Percentiles rank a stretch among this genome's conserved stretches.
Evolutionary conservation across 345 rosid genomes (phyloP).

Genomic region (Crucihimalaya himalaica): DNA sequence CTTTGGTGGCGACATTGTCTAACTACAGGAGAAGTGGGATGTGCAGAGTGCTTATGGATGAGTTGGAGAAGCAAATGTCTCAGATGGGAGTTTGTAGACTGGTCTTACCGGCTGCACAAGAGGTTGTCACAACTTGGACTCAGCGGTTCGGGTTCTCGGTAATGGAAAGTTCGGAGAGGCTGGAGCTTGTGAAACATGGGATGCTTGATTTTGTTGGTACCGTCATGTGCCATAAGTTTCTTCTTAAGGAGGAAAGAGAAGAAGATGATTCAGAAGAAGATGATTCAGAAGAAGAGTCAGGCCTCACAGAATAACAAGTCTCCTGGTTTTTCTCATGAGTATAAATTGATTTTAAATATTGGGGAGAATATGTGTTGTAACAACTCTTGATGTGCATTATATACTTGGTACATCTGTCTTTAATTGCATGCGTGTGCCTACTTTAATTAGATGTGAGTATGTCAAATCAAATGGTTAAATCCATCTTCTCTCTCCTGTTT

Average conservation of each 20-base stretch:
- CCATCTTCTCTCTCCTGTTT: not conserved
- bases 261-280: slow-evolving; percentile 18
- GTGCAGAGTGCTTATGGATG: slow-evolving; percentile 60
- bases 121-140: slow-evolving; percentile 47
- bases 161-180: slow-evolving; percentile 35
- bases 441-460: not conserved
- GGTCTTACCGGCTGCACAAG: slow-evolving; percentile 46
- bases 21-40: slow-evolving; percentile 56
- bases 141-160: slow-evolving; percentile 48
- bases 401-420: not conserved
- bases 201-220: slow-evolving; percentile 48
- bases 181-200: slow-evolving; percentile 27
- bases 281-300: slow-evolving; percentile 26
- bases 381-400: slow-evolving; percentile 6
- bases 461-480: slow-evolving; percentile 2
- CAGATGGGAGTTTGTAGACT: slow-evolving; percentile 48
- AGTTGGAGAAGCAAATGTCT: slow-evolving; percentile 60
- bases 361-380: not conserved
- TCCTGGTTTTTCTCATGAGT: not conserved
- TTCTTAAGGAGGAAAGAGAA: not conserved
- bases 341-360: not conserved
- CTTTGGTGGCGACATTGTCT: slow-evolving; percentile 62
- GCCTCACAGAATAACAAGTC: slow-evolving; percentile 17
- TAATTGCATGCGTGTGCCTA: not conserved
- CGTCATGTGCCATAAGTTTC: slow-evolving; percentile 46